A percentile compares a stretch with the other conserved stretches of the same genome.
Conservation (phyloP, 805 yeast genomes). For the Metschnikowia kofuensis region DNA sequence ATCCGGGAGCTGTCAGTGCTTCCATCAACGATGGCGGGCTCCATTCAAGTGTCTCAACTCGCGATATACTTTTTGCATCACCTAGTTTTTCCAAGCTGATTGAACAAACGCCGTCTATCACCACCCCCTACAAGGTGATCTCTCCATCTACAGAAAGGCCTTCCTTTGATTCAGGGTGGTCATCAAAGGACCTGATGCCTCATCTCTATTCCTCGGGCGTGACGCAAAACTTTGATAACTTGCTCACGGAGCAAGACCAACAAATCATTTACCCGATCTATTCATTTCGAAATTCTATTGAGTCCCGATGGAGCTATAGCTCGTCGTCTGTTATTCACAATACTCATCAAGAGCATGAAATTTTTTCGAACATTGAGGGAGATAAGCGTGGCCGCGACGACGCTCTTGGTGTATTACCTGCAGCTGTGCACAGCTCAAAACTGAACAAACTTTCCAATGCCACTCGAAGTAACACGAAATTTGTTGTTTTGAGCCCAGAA, state of each 20-base stretch:
- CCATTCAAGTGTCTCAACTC: background rate
- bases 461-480: background rate
- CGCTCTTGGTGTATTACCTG: background rate
- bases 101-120: background rate
- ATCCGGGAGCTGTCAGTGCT: background rate
- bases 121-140: background rate
- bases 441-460: conserved; percentile 12
- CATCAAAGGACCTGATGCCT: conserved; percentile 2
- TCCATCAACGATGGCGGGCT: background rate
- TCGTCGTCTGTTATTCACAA: background rate
- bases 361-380: background rate
- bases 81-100: background rate
- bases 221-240: conserved; percentile 33
- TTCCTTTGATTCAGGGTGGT: background rate
- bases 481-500: conserved; percentile 1
- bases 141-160: background rate
- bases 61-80: background rate
- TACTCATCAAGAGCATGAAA: background rate
- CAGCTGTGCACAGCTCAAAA: background rate
- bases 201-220: conserved; percentile 3
- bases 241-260: conserved; percentile 25
- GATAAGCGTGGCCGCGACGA: background rate
- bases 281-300: conserved; percentile 17
- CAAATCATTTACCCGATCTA: conserved; percentile 41
- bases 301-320: conserved; percentile 2